Evolutionary conservation across 2,329 filamentous ascomycete genomes (phyloP), one percentile per base, ranked within the genome.

Genomic region (Xylogone sp.): DNA sequence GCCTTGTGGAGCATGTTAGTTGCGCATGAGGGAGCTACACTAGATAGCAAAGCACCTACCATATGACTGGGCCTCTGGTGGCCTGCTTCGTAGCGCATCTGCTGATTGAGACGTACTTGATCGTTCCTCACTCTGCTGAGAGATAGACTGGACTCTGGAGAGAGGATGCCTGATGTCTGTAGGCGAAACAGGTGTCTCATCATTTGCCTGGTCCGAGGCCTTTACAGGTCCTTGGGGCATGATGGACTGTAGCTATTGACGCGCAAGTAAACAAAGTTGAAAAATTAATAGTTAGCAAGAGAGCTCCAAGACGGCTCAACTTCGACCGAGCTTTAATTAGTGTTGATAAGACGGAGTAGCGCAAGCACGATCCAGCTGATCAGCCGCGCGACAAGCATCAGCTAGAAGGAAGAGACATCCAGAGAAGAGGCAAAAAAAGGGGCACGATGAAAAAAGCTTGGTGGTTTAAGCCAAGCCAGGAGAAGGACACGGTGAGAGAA

Each of bases 31-130:
- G 42, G 20, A 39, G 18, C 21, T 22, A n/a, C n/a, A 16, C n/a
- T 39, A 18, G 10, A 5, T n/a, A n/a, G 18, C 43, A 43, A 42
- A 16, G n/a, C 50, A 69, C 75, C 53, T 70, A 86, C 82, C 82
- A 69, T 84, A 84, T 57, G 59, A 59, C 27, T 58, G 55, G 13
- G 55, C 46, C 21, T 85, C 82, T 9, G n/a, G 4, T 51, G 78
- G 73, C 57, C 78, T 75, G 59, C 79, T 75, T 58, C 83, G 76
- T 58, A 83, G 71, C 16, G 82, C 84, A 51, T 84, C 82, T 20
- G 76, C 77, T 19, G 81, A 81, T 62, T 82, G 79, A 60, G 75
- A 76, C 65, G 75, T 81, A 59, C 82, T 80, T 3, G 77, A 71
- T 45, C 75, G 63, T 21, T 67, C 70, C 45, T 79, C 75, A 34